A percentile compares a stretch with the other conserved stretches of the same genome.
Evolutionary conservation across 2,329 filamentous ascomycete species (phyloP).

Genomic region (Fonsecaea nubica): DNA sequence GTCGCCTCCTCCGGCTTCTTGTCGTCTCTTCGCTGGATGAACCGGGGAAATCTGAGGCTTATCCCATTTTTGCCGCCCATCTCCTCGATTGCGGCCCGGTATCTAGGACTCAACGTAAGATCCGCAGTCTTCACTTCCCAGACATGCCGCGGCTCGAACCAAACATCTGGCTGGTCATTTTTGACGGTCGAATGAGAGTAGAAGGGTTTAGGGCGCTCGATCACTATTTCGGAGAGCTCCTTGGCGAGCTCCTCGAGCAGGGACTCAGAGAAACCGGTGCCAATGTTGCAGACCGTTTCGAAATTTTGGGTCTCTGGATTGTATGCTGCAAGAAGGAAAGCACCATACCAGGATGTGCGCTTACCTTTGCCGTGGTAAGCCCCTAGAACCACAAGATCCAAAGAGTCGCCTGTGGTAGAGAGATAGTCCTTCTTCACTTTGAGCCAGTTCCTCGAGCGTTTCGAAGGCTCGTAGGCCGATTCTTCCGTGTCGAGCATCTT

Average conservation of each 20-base stretch:
- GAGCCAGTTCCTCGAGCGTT: constrained; percentile 96
- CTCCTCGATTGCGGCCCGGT: constrained; percentile 87
- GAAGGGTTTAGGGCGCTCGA: constrained; percentile 91
- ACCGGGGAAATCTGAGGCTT: constrained; percentile 87
- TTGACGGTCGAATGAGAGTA: constrained; percentile 83
- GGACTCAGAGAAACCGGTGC: constrained; percentile 95
- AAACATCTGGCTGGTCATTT: constrained; percentile 96
- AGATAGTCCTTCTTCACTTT: constrained; percentile 99
- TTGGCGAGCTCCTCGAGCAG: constrained; percentile 85
- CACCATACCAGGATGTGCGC: constrained; percentile 92
- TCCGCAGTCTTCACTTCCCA: constrained; percentile 99
- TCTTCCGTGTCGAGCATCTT: constrained; percentile 97
- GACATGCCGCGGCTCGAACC: constrained; percentile 93
- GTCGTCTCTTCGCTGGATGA: constrained; percentile 89
- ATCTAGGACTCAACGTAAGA: constrained; percentile 87
- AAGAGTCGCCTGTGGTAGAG: constrained; percentile 87
- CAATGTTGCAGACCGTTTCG: constrained; percentile 98
- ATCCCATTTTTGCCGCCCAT: constrained; percentile 77
- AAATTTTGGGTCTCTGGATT: constrained; percentile 80
- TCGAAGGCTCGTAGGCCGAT: constrained; percentile 94
- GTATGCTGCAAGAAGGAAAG: constrained; percentile 94
- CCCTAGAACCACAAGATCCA: constrained; percentile 93
- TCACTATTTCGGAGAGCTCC: constrained; percentile 76
- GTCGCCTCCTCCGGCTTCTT: constrained; percentile 95
- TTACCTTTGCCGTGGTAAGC: constrained; percentile 96